A percentile compares a stretch with the other conserved stretches of the same genome.
These are phyloP conservation scores for Collariella sp. DNA, from an alignment of 495 filamentous ascomycete genomes.

Conservation along the genomic window DNA sequence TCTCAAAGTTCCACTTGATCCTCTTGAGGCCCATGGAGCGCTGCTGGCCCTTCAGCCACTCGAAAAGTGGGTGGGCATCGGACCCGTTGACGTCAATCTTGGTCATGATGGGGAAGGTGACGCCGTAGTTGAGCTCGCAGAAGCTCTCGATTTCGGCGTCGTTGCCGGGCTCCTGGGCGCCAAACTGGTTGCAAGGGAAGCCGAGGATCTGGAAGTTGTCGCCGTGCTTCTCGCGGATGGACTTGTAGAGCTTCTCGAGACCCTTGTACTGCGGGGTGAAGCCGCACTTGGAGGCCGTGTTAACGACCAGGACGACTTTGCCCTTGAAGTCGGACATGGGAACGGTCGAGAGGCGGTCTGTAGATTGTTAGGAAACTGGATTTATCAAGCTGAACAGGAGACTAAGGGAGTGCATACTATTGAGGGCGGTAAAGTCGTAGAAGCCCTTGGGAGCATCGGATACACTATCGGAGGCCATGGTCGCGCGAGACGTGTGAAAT, in stretches of 20 bases:
- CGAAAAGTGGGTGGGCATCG: constrained; percentile 68
- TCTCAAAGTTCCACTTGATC: constrained; percentile 98
- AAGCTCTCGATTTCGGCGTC: constrained; percentile 88
- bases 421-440: constrained; percentile 82
- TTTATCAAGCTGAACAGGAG: not conserved
- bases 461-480: constrained; percentile 78
- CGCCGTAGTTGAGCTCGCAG: constrained; percentile 92
- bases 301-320: constrained; percentile 93
- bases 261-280: constrained; percentile 95
- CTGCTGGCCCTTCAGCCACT: constrained; percentile 81
- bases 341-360: constrained; percentile 69
- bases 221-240: constrained; percentile 55
- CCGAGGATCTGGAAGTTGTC: constrained; percentile 80
- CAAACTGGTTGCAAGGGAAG: constrained; percentile 99
- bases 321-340: constrained; percentile 61
- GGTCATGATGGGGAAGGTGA: constrained; percentile 81
- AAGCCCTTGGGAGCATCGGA: constrained; percentile 33
- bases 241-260: constrained; percentile 85
- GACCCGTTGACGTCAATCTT: constrained; percentile 92
- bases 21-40: constrained; percentile 69
- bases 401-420: constrained; percentile 51
- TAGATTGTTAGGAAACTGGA: constrained; percentile 1
- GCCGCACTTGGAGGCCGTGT: constrained; percentile 98
- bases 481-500: constrained; percentile 26
- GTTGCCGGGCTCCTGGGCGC: constrained; percentile 74